phyloP scores from a whole-genome alignment of 257 asterid species.

The Thymus mandschuricus region DNA sequence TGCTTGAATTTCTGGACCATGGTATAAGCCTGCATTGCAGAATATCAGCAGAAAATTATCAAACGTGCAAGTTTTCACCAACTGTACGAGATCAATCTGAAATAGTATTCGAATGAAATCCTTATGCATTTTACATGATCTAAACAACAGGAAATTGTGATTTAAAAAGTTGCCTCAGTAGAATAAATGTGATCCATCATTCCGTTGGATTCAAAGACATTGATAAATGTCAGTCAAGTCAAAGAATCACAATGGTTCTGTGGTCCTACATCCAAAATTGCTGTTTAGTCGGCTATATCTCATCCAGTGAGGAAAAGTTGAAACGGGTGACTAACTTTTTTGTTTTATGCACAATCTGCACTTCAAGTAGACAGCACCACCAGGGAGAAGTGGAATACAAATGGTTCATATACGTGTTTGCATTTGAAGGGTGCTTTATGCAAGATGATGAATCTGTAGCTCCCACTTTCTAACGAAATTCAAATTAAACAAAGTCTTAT shows the following conservation, averaged over 20 bases:
- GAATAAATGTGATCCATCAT: no score
- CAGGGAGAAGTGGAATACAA: neutral
- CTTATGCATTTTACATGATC: neutral
- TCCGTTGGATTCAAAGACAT: neutral
- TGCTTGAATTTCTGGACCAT: constrained; percentile 80
- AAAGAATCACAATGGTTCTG: neutral
- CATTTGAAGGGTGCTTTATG: neutral
- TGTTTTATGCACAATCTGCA: neutral
- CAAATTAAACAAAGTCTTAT: no score
- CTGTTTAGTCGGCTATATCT: neutral
- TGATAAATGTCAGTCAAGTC: neutral
- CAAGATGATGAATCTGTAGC: neutral
- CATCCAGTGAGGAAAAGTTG: neutral
- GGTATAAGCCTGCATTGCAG: constrained; percentile 66
- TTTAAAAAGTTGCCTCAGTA: no score
- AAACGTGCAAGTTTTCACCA: constrained; percentile 1
- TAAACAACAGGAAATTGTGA: no score
- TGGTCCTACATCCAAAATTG: neutral
- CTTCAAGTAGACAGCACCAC: neutral
- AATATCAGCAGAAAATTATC: constrained; percentile 19
- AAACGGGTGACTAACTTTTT: neutral
- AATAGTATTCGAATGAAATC: neutral
- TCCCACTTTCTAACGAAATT: neutral
- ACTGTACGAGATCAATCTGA: constrained; percentile 1
- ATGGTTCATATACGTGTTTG: neutral